phyloP scores from a whole-genome alignment of 2,329 filamentous ascomycete species.

The Ceratocystis diversiconidia region DNA sequence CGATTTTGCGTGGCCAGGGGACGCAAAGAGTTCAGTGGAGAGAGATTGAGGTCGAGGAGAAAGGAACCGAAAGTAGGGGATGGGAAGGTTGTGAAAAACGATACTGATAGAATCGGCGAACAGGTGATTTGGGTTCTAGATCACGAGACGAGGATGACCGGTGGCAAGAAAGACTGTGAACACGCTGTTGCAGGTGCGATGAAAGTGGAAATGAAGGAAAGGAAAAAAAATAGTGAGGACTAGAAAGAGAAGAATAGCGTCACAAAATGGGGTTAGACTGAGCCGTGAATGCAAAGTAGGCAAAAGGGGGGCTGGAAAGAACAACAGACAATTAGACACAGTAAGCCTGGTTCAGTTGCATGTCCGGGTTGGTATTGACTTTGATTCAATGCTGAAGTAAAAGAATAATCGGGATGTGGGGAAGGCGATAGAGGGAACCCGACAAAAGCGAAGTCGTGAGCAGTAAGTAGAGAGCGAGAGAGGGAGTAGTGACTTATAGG shows the following conservation, averaged over 20 bases:
- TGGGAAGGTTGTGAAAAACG: neutral
- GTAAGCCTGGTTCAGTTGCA: neutral
- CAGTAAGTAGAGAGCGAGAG: neutral
- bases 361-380: neutral
- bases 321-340: neutral
- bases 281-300: neutral
- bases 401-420: neutral
- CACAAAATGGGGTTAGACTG: too few relatives aligned
- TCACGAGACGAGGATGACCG: too few relatives aligned
- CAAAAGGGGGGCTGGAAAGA: neutral
- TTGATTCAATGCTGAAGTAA: neutral
- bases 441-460: neutral
- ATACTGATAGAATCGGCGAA: too few relatives aligned
- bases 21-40: neutral
- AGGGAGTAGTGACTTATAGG: neutral
- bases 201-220: conserved; percentile 1
- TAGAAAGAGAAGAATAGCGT: neutral
- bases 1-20: neutral
- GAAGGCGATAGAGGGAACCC: neutral
- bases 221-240: neutral
- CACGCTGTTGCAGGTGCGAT: neutral
- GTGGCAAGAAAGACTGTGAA: too few relatives aligned
- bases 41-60: too few relatives aligned
- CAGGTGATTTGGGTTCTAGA: too few relatives aligned
- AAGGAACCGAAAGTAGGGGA: neutral